Evolutionary conservation across 139 green algal species (phyloP).

Genomic region (Desmodesmus armatus): DNA sequence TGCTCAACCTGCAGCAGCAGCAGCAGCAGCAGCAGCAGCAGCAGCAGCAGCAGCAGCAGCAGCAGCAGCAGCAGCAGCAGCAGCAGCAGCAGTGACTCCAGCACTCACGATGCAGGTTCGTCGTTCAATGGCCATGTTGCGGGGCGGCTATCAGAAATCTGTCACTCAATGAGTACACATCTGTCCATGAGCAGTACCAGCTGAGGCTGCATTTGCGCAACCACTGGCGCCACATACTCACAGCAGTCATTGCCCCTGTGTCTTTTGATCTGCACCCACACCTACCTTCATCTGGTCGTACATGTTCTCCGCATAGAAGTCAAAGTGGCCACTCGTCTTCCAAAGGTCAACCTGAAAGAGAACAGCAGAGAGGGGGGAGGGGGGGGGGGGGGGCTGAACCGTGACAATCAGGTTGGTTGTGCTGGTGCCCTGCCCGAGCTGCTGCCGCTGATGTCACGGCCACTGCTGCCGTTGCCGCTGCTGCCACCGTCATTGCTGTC

Average conservation of each 20-base stretch:
- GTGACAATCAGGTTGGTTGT: background rate
- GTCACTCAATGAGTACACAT: too few relatives aligned
- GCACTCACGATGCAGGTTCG: too few relatives aligned
- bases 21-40: background rate
- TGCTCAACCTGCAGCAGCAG: slow-evolving; percentile 80
- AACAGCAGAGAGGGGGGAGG: background rate
- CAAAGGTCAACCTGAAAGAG: slow-evolving; percentile 84
- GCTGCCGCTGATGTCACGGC: too few relatives aligned
- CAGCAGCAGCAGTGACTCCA: background rate
- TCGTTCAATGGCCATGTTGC: too few relatives aligned
- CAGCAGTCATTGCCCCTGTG: background rate
- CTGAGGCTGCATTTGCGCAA: too few relatives aligned
- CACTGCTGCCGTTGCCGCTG: background rate
- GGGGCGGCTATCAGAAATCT: too few relatives aligned
- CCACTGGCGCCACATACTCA: background rate
- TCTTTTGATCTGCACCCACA: background rate
- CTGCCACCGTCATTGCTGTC: too few relatives aligned
- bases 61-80: background rate
- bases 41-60: too few relatives aligned
- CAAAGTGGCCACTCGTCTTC: slow-evolving; percentile 95
- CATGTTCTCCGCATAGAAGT: slow-evolving; percentile 98
- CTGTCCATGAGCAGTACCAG: too few relatives aligned
- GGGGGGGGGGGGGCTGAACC: too few relatives aligned
- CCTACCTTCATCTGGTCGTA: slow-evolving; percentile 88
- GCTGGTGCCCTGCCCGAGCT: background rate